Percentiles rank a stretch among this genome's conserved stretches.
phyloP scores from a whole-genome alignment of 768 basidiomycete genomes.

The Agaricus sinodeliciosus region DNA sequence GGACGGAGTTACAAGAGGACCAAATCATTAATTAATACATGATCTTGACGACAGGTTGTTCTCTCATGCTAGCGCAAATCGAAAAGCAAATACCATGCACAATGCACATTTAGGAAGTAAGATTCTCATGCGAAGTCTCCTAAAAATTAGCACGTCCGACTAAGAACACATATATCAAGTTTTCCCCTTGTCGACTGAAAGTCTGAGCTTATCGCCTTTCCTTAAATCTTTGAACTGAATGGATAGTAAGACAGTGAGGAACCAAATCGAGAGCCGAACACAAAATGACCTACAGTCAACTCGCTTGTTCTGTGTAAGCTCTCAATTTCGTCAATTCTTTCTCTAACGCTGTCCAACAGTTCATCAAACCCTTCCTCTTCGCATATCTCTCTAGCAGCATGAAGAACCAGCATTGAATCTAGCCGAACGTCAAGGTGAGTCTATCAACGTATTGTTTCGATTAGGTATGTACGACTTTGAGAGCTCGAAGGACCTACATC shows the following conservation, averaged over 20 bases:
- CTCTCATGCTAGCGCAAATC: no score
- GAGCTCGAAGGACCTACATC: slow-evolving; percentile 42
- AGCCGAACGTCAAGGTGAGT: slow-evolving; percentile 68
- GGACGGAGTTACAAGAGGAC: no score
- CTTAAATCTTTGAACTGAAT: background rate
- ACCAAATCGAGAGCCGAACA: background rate
- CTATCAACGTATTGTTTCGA: slow-evolving; percentile 25
- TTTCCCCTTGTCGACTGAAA: background rate
- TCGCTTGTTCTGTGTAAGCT: slow-evolving; percentile 72
- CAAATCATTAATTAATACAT: no score
- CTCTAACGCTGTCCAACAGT: slow-evolving; percentile 60
- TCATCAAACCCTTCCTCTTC: slow-evolving; percentile 72
- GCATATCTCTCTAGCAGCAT: slow-evolving; percentile 65
- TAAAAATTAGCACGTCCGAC: no score
- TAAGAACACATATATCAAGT: background rate
- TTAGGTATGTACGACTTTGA: background rate
- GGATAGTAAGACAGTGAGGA: background rate
- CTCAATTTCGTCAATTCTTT: slow-evolving; percentile 80
- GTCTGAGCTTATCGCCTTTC: background rate
- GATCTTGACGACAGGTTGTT: no score
- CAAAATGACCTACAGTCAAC: slow-evolving; percentile 45
- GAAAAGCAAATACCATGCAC: no score
- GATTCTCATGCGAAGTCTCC: no score
- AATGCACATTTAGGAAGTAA: no score
- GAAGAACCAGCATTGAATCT: slow-evolving; percentile 72